Percentiles rank a stretch among this genome's conserved stretches.
Conservation (phyloP, 148 eudicot genomes). For the Vaccinium corymbosum region DNA sequence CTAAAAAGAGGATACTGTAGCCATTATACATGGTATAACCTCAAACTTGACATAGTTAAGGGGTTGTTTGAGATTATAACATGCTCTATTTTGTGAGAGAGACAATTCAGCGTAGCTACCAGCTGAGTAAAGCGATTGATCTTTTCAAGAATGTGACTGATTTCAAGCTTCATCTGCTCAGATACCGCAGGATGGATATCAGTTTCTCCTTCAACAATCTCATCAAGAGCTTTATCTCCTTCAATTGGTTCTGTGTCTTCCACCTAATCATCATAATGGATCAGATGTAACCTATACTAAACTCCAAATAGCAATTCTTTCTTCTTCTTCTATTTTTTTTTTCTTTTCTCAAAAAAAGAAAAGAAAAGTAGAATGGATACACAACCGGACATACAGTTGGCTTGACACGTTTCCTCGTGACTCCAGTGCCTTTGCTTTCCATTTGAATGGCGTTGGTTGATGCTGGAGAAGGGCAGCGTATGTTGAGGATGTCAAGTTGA, state of each 20-base stretch:
- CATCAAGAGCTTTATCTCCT: constrained; percentile 35
- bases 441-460: constrained; percentile 26
- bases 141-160: constrained; percentile 65
- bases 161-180: constrained; percentile 74
- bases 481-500: not conserved
- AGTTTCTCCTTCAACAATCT: constrained; percentile 52
- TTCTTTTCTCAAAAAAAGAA: not conserved
- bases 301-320: constrained; percentile 7
- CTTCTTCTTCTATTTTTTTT: not conserved
- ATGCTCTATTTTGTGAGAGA: not conserved
- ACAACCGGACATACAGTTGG: constrained; percentile 36
- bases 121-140: constrained; percentile 65
- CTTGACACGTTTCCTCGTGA: constrained; percentile 53
- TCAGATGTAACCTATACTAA: constrained; percentile 14
- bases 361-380: not conserved
- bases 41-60: not conserved
- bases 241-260: constrained; percentile 36
- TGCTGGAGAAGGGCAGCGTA: constrained; percentile 17
- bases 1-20: not conserved
- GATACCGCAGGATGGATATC: constrained; percentile 47
- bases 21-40: constrained; percentile 6
- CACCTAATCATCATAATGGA: constrained; percentile 32
- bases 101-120: constrained; percentile 37
- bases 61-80: constrained; percentile 7
- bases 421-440: constrained; percentile 37